Conservation (phyloP, 2,329 filamentous ascomycete genomes). For the Diplodia seriata region DNA sequence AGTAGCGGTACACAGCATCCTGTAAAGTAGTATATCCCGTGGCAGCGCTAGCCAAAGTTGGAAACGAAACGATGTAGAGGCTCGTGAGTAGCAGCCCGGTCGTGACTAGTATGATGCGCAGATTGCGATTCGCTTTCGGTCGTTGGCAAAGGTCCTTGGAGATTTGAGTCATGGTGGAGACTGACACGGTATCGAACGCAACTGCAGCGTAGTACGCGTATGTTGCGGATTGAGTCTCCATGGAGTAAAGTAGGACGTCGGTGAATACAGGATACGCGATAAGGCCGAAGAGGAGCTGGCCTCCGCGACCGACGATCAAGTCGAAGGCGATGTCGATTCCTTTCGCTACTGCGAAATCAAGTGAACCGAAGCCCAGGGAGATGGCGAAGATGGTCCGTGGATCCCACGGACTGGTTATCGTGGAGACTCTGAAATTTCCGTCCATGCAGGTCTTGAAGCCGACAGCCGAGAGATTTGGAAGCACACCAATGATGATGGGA, state of each 20-base stretch:
- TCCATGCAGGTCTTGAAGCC: not conserved
- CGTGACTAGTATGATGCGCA: not conserved
- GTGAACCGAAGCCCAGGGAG: not conserved
- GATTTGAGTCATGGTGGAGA: not conserved
- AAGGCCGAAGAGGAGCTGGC: not conserved
- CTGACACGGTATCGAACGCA: not conserved
- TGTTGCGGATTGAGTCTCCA: constrained; percentile 2
- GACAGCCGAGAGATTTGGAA: not conserved
- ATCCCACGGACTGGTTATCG: not conserved
- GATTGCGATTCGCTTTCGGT: not conserved
- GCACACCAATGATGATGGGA: not conserved
- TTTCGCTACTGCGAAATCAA: constrained; percentile 1
- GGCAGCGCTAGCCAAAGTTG: not conserved
- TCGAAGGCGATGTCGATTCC: constrained; percentile 1
- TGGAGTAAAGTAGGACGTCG: not conserved
- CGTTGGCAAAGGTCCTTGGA: not conserved
- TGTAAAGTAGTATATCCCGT: not conserved
- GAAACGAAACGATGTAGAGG: constrained; percentile 2
- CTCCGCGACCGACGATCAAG: constrained; percentile 4
- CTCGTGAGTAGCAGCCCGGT: not conserved
- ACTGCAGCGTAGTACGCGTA: not conserved
- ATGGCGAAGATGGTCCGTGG: not conserved
- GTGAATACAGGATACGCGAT: not conserved
- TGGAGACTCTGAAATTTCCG: not conserved
- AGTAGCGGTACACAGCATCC: not conserved